Conservation (phyloP, 2,329 filamentous ascomycete genomes). For the Cladosporium sp. region DNA sequence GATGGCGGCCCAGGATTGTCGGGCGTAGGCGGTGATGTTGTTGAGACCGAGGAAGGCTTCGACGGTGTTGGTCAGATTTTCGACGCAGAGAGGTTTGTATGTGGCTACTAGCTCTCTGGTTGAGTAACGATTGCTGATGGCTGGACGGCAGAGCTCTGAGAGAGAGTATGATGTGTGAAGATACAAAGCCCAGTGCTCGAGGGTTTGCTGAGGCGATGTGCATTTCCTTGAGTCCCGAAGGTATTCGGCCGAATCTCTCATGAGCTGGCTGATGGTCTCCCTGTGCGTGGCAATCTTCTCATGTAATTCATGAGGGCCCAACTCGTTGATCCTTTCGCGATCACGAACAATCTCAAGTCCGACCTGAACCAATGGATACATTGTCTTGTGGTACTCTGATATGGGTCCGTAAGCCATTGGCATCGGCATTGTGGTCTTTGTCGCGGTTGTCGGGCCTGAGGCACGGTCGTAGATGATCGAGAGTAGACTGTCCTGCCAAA, state of each 20-base stretch:
- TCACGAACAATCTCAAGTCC: slow-evolving; percentile 58
- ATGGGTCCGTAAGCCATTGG: slow-evolving; percentile 38
- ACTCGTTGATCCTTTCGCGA: slow-evolving; percentile 45
- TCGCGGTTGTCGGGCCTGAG: slow-evolving; percentile 52
- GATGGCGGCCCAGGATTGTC: slow-evolving; percentile 34
- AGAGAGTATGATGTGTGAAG: slow-evolving; percentile 60
- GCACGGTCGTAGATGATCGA: slow-evolving; percentile 60
- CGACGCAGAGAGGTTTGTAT: slow-evolving; percentile 50
- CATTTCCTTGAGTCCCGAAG: slow-evolving; percentile 52
- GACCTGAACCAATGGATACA: slow-evolving; percentile 53
- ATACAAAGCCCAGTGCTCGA: slow-evolving; percentile 58
- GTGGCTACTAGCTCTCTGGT: slow-evolving; percentile 43
- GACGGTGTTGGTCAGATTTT: slow-evolving; percentile 52
- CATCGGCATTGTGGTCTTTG: slow-evolving; percentile 42
- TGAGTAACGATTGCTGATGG: slow-evolving; percentile 48
- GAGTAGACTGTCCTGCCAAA: slow-evolving; percentile 62
- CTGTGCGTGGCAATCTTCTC: slow-evolving; percentile 52
- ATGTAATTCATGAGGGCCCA: slow-evolving; percentile 46
- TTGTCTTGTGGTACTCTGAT: slow-evolving; percentile 55
- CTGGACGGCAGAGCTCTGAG: slow-evolving; percentile 59
- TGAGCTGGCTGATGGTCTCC: slow-evolving; percentile 53
- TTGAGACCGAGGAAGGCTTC: slow-evolving; percentile 59
- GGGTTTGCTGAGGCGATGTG: slow-evolving; percentile 47
- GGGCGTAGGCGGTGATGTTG: slow-evolving; percentile 42
- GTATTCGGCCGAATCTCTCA: slow-evolving; percentile 55